Evolutionary conservation across 352 stramenopile species (phyloP).

Genomic region (Phytopythium cucurbitacearum): DNA sequence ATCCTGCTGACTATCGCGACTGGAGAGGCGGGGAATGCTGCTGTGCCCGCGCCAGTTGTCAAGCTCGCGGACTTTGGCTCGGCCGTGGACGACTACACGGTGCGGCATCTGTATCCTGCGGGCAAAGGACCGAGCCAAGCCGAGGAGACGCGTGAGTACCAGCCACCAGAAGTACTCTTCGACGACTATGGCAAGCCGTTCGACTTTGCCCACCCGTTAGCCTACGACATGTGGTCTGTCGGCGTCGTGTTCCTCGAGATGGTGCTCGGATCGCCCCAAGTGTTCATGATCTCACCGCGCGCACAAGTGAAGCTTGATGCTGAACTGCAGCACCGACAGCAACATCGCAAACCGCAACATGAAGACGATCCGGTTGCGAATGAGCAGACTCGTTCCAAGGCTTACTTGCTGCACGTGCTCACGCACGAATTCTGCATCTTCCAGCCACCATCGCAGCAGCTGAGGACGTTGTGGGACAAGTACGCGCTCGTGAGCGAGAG

Average conservation of each 20-base stretch:
- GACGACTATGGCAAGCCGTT: constrained; percentile 52
- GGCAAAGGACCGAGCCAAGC: constrained; percentile 71
- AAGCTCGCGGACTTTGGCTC: constrained; percentile 88
- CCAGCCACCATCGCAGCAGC: constrained; percentile 47
- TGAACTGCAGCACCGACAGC: constrained; percentile 48
- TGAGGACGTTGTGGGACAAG: constrained; percentile 53
- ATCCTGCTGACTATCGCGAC: constrained; percentile 50
- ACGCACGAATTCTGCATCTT: constrained; percentile 86
- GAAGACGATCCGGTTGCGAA: constrained; percentile 2
- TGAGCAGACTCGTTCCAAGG: constrained; percentile 24
- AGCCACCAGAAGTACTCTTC: constrained; percentile 90
- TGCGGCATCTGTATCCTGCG: constrained; percentile 65
- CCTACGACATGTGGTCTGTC: constrained; percentile 92
- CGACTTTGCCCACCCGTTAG: constrained; percentile 46
- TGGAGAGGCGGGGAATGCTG: constrained; percentile 6
- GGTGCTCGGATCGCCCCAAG: constrained; percentile 90
- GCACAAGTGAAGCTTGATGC: constrained; percentile 90
- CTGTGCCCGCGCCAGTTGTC: constrained; percentile 32
- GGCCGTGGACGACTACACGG: constrained; percentile 74
- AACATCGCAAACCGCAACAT: constrained; percentile 20
- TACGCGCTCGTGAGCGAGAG: constrained; percentile 73
- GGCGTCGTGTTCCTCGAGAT: constrained; percentile 96
- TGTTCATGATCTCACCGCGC: constrained; percentile 77
- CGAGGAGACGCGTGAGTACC: constrained; percentile 95
- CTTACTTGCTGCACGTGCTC: constrained; percentile 74